Evolutionary conservation across 202 grass and related monocot genomes (phyloP).

Genomic region (Zizania palustris): DNA sequence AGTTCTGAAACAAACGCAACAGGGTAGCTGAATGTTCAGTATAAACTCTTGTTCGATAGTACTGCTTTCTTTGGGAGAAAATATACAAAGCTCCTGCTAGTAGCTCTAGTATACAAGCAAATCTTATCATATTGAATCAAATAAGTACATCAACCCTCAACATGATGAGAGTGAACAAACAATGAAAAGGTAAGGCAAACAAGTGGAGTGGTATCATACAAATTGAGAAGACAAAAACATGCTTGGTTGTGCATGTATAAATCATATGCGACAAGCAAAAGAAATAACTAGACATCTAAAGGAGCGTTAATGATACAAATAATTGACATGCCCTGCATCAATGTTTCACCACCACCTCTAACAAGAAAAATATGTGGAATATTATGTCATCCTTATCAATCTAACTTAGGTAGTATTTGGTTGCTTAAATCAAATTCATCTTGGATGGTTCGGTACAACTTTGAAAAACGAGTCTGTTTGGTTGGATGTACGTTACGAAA

Average conservation of each 20-base stretch:
- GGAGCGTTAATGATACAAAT: neutral
- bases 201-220: constrained; percentile 15
- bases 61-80: constrained; percentile 85
- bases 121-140: constrained; percentile 57
- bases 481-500: too few species aligned
- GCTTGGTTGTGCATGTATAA: constrained; percentile 1
- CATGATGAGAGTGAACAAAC: constrained; percentile 12
- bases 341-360: constrained; percentile 2
- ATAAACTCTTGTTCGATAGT: constrained; percentile 76
- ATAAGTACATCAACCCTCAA: constrained; percentile 32
- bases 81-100: constrained; percentile 91
- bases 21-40: constrained; percentile 81
- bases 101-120: constrained; percentile 93
- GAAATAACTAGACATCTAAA: neutral
- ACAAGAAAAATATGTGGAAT: neutral
- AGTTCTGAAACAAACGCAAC: constrained; percentile 76
- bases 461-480: too few species aligned
- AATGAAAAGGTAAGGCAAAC: neutral
- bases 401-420: too few species aligned
- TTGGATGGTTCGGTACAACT: too few species aligned
- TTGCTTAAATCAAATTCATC: too few species aligned
- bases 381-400: too few species aligned
- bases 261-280: neutral
- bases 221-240: constrained; percentile 3
- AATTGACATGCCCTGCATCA: constrained; percentile 19